These are phyloP conservation scores for Emergomyces pasteurianus DNA, from an alignment of 2,329 filamentous ascomycete species.

Conservation along the genomic window DNA sequence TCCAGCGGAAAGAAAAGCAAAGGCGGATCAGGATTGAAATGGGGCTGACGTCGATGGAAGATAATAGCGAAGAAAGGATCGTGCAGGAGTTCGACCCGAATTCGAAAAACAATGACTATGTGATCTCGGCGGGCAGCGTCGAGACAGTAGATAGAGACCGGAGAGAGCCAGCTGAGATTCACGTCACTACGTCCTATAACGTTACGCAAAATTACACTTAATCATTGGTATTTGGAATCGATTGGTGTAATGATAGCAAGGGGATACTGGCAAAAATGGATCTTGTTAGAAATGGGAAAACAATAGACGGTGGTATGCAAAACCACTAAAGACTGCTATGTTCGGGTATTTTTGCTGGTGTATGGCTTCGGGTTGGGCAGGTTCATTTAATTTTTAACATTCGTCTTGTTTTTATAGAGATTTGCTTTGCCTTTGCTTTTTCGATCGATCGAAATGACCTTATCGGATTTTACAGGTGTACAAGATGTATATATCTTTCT, in stretches of 20 bases:
- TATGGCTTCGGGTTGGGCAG: background rate
- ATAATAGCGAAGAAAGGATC: slow-evolving; percentile 5
- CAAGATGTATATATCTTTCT: background rate
- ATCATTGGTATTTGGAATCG: background rate
- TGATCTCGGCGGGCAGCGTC: slow-evolving; percentile 1
- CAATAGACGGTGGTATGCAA: background rate
- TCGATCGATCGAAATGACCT: background rate
- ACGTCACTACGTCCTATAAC: slow-evolving; percentile 15
- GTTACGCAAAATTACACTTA: slow-evolving; percentile 2
- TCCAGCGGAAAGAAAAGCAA: background rate
- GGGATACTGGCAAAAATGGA: background rate
- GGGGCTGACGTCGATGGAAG: slow-evolving; percentile 3
- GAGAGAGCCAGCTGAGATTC: slow-evolving; percentile 9
- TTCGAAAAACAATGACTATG: background rate
- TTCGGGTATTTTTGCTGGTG: background rate
- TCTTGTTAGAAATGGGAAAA: background rate
- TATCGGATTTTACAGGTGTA: background rate
- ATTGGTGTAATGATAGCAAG: background rate
- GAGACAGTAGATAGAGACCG: slow-evolving; percentile 3
- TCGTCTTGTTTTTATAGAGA: background rate
- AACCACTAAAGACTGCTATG: background rate
- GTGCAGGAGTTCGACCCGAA: slow-evolving; percentile 1
- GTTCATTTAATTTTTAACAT: background rate
- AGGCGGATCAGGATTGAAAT: slow-evolving; percentile 4
- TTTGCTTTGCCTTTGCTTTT: background rate